Conservation (phyloP, 495 filamentous ascomycete genomes). For the Mycothermus thermophilus region DNA sequence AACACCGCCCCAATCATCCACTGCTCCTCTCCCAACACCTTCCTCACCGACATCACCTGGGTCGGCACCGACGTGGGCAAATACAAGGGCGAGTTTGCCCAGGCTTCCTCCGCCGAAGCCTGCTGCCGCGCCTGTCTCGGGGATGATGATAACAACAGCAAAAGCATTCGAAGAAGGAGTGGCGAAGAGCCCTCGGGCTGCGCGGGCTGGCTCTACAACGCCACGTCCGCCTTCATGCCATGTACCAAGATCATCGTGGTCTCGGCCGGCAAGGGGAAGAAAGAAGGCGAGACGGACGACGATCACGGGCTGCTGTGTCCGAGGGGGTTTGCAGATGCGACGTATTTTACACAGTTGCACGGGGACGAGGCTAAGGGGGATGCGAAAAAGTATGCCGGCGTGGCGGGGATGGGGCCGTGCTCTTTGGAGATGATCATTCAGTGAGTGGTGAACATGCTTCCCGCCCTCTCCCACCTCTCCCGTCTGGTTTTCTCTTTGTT, state of each 20-base stretch:
- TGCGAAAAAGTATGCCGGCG: not conserved
- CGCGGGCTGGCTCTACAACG: conserved; percentile 15
- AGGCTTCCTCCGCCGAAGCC: conserved; percentile 2
- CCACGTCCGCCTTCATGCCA: conserved; percentile 6
- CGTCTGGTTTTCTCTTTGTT: too few species aligned
- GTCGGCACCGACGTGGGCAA: conserved; percentile 1
- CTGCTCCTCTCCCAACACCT: conserved; percentile 10
- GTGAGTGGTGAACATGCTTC: not conserved
- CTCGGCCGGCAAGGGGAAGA: not conserved
- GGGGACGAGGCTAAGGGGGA: not conserved
- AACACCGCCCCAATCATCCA: conserved; percentile 1
- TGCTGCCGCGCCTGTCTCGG: conserved; percentile 15
- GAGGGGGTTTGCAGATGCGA: conserved; percentile 4
- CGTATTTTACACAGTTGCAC: too few species aligned
- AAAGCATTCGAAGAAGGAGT: too few species aligned
- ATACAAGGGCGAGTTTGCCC: conserved; percentile 1
- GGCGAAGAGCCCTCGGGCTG: conserved; percentile 10
- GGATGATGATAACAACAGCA: not conserved
- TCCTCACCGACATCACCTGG: conserved; percentile 8
- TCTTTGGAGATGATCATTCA: not conserved
- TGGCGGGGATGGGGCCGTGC: conserved; percentile 12
- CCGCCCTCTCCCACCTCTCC: too few species aligned
- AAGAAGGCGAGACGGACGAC: conserved; percentile 1
- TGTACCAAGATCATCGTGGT: conserved; percentile 10
- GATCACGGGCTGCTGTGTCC: too few species aligned